Base-by-base conservation (phyloP, 805 yeast species). In the Dipodascus geniculatus region DNA sequence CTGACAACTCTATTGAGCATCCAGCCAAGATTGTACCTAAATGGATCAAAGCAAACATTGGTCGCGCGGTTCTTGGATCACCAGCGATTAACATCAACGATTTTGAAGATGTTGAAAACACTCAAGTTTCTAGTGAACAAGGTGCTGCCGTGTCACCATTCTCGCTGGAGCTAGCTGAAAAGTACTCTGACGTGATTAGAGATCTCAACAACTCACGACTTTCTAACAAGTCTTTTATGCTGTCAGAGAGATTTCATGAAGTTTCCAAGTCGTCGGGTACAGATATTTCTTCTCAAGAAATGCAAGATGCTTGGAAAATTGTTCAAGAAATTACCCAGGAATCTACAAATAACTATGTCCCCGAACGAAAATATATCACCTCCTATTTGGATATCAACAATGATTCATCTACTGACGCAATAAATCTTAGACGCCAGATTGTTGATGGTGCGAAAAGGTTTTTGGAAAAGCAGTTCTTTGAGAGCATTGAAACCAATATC, bases 401-500 rank as follows among this genome's bases (percentile, higher is more conserved):
- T 31, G 54, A 54, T 4, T 63, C 64, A n/a, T 55, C 65, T 20
- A 60, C 63, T 28, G 72, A 72, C 19, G 63, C 71, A 0, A 61
- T 66, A 48, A 53, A 52, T 35, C 51, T 69, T 48, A 53, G 78
- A 51, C 71, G 71, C 50, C 67, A 70, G 54, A 75, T 85, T 42
- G 77, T 80, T 2, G 60, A 65, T 14, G 82, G 78, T 55, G 77
- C 93, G 16, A 79, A 77, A 60, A 59, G 66, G 11, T 83, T 78
- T 61, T 72, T 91, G 57, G 95, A 93, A 65, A 65, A 68, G 8
- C 97, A 91, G 67, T 91, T 89, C 68, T 78, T 79, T 62, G 83
- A 79, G 48, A 81, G 83, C 65, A 79, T 89, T 57, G 87, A 86
- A 61, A 79, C 77, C 48, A 73, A 71, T 69, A 86, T 58, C 81